Evolutionary conservation across 257 asterid species (phyloP), one percentile per base, ranked within the genome.

Genomic region (Solanum neorickii): DNA sequence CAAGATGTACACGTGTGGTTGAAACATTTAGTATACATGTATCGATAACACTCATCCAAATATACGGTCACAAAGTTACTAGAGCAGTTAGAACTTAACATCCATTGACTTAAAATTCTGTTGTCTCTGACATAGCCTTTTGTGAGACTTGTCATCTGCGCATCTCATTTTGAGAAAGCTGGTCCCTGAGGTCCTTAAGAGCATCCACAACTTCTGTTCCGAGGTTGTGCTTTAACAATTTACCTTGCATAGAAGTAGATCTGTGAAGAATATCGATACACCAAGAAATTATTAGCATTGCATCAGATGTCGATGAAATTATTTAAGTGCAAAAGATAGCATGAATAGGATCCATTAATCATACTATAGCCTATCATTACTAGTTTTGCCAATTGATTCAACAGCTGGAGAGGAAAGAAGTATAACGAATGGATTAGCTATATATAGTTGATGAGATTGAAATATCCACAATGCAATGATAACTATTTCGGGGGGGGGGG

Each of bases 161-260:
- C 1, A 86, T 88, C 52, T 91, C 89, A 75, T 91, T 92, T 86
- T 87, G 91, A 59, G 94, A 91, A 82, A 97, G 91, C 93, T 94
- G 92, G 90, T 94, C 93, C 87, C 98, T 94, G 89, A 97, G 98
- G 90, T 94, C 97, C 92, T 94, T 95, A 83, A 97, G 97, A 77
- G 99, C 99, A 86, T 92, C 92, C 82, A 97, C 98, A 14, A 94
- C 98, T 88, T 94, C 92, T 44, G 98, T 86, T 90, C 92, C 98
- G 85, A 97, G 99, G 92, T 97, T 95, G 93, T 95, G 98, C 93
- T 94, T 95, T 92, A 95, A 91, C 95, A 97, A 73, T 90, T 93
- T 95, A 52, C 99, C 99, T 92, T 94, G 98, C 96, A 97, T 93
- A 13, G 98, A 94, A 52, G 94, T 95, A 9, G 97, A 94, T 88